Evolutionary conservation across 129 eudicot genomes (phyloP).

Genomic region (Artemisia tridentata): DNA sequence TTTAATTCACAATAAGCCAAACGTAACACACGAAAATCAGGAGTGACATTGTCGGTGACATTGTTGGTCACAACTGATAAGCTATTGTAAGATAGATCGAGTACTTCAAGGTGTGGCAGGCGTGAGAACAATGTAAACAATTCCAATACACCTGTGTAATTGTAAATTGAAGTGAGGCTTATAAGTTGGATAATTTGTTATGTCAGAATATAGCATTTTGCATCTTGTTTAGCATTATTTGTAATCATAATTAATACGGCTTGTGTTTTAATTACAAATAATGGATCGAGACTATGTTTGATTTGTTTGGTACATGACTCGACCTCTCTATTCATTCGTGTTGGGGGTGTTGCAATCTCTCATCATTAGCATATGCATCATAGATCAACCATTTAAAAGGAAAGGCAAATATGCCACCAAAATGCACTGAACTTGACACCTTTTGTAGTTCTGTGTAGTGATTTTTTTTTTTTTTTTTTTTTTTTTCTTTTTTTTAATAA

Average conservation of each 20-base stretch:
- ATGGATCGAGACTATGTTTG: no score
- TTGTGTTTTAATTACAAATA: no score
- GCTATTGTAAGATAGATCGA: conserved; percentile 18
- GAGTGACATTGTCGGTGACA: neutral
- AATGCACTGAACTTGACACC: no score
- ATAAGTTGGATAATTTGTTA: neutral
- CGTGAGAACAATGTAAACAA: conserved; percentile 14
- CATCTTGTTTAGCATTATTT: neutral
- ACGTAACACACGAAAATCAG: neutral
- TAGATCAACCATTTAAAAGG: no score
- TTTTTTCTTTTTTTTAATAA: no score
- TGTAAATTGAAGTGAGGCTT: neutral
- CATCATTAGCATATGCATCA: no score
- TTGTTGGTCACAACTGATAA: neutral
- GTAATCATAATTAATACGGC: neutral
- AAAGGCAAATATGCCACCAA: no score
- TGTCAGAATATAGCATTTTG: neutral
- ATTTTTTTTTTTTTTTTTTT: no score
- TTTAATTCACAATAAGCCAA: conserved; percentile 6
- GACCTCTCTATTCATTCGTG: no score
- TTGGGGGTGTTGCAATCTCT: no score
- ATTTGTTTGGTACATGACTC: no score
- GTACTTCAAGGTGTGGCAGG: neutral
- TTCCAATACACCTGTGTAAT: neutral
- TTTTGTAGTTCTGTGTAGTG: no score